These are phyloP conservation scores for Termitomyces bulborhizus DNA, from an alignment of 768 basidiomycete genomes.

Conservation along the genomic window DNA sequence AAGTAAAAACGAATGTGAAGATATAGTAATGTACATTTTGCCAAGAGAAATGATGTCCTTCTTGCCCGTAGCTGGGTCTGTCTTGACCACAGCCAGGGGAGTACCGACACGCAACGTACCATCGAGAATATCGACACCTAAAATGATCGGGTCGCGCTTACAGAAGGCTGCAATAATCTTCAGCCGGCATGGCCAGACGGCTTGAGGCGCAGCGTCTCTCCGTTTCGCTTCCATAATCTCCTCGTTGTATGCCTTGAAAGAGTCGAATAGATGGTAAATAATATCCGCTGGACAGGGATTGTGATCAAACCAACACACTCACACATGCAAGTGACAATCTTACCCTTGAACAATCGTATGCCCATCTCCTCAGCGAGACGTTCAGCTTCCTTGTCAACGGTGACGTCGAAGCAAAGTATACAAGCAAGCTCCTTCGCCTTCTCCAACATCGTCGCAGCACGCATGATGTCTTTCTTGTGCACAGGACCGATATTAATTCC, in stretches of 20 bases:
- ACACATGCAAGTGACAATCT: not conserved
- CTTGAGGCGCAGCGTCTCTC: constrained; percentile 86
- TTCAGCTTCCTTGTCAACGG: constrained; percentile 91
- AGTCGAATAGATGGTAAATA: constrained; percentile 96
- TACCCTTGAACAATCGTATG: constrained; percentile 91
- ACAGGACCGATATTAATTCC: constrained; percentile 98
- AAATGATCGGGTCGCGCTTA: constrained; percentile 95
- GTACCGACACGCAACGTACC: constrained; percentile 89
- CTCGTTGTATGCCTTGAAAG: constrained; percentile 90
- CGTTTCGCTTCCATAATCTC: constrained; percentile 92
- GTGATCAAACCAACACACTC: constrained; percentile 1
- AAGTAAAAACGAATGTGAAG: not conserved
- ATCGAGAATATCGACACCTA: constrained; percentile 95
- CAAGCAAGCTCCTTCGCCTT: constrained; percentile 93
- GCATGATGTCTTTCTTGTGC: constrained; percentile 92
- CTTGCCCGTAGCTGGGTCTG: constrained; percentile 82
- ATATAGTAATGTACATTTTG: constrained; percentile 66
- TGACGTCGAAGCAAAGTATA: constrained; percentile 94
- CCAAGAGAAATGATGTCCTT: constrained; percentile 90
- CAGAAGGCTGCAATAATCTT: constrained; percentile 92
- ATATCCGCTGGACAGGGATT: constrained; percentile 69
- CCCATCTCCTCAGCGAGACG: constrained; percentile 91
- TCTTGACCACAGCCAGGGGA: constrained; percentile 90
- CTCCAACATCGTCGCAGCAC: constrained; percentile 89
- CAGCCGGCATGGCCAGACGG: constrained; percentile 94